Evolutionary conservation across 371 early-diverging fungal genomes (phyloP), one percentile per base, ranked within the genome.

Genomic region (Rhizopus stolonifer): DNA sequence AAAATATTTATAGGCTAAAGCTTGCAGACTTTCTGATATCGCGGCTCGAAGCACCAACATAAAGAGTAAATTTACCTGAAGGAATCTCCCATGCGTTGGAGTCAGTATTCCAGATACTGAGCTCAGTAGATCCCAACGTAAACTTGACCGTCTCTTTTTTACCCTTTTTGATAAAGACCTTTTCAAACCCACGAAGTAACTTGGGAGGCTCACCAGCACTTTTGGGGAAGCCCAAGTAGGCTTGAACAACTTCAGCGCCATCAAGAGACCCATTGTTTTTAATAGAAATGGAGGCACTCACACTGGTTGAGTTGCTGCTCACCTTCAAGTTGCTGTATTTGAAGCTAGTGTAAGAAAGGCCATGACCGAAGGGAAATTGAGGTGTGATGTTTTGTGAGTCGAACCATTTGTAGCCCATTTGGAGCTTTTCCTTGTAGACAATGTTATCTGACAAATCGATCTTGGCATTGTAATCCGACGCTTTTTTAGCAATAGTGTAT

Each of bases 341-440:
- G 52, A 82, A 85, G 14, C 32, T 65, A 19, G 86, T 82, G 67
- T 82, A 85, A 1, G 82, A 79, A 6, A 83, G 54, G 10, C 86
- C 86, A 54, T 69, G 69, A 13, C 84, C 86, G 45, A 85, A 85
- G 13, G 63, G 59, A 53, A 73, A 79, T 13, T 74, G 43, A 23
- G 84, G 83, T 3, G 56, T 52, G 59, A 81, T 76, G 24, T 61
- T 60, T 11, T 65, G 46, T 14, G 57, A 48, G 31, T 84, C 79
- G 49, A 67, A 69, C 60, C 67, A 71, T 17, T 77, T 68, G 57
- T 85, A 83, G 25, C 79, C 86, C 23, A 81, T 58, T 26, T 64
- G 65, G 18, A 80, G 49, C 18, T 74, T 76, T 54, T 85, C 84
- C 18, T 40, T 44, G 56, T 85, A 85, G 4, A 24, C 48, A 17